A percentile compares a stretch with the other conserved stretches of the same genome.
Conservation (phyloP, 1,139 yeast genomes). For the Candida albicans region DNA sequence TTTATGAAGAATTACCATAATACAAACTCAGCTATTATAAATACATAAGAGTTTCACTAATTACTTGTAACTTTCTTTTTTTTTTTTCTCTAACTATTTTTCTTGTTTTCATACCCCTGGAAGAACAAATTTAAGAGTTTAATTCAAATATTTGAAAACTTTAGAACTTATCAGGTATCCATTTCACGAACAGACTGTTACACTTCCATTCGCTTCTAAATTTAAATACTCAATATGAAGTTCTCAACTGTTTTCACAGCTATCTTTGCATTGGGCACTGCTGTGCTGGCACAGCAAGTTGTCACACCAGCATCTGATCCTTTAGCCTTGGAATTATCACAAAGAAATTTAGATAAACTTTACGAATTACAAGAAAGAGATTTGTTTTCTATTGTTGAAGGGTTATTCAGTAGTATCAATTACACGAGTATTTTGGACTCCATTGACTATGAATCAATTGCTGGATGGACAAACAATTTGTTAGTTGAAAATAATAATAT, state of each 20-base stretch:
- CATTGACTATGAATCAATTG: slow-evolving; percentile 30
- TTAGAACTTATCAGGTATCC: no score
- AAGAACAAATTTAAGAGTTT: background rate
- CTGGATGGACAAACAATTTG: slow-evolving; percentile 32
- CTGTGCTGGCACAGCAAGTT: slow-evolving; percentile 10
- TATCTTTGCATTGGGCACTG: slow-evolving; percentile 5
- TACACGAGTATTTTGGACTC: slow-evolving; percentile 20
- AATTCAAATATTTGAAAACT: no score
- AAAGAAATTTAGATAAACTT: slow-evolving; percentile 8
- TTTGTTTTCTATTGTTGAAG: slow-evolving; percentile 15
- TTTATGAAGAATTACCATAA: no score
- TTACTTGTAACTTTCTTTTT: no score
- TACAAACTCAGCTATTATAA: no score
- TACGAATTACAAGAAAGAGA: slow-evolving; percentile 21
- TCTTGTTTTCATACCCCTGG: background rate
- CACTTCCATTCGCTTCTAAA: slow-evolving; percentile 6
- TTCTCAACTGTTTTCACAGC: slow-evolving; percentile 12
- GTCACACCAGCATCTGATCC: slow-evolving; percentile 11
- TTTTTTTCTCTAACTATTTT: no score
- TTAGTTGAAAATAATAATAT: slow-evolving; percentile 25
- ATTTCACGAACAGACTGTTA: background rate
- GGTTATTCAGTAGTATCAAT: slow-evolving; percentile 20
- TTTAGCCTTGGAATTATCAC: slow-evolving; percentile 8
- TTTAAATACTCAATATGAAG: slow-evolving; percentile 6
- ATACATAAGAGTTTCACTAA: no score